phyloP scores from a whole-genome alignment of 1,139 yeast species.

The Kazachstania sp. region DNA sequence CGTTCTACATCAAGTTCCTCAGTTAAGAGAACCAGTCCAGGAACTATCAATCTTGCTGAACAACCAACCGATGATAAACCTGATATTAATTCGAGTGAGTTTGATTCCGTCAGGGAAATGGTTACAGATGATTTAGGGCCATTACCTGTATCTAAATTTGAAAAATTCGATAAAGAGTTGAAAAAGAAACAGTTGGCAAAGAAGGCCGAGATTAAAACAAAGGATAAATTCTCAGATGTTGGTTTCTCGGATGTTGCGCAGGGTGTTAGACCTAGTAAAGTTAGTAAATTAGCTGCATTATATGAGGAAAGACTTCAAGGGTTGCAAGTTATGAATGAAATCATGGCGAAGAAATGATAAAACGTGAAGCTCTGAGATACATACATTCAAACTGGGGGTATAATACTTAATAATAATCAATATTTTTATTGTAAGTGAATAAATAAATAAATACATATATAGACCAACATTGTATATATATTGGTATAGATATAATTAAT shows the following conservation, averaged over 20 bases:
- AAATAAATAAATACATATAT: neutral
- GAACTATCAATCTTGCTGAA: neutral
- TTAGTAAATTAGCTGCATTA: conserved; percentile 45
- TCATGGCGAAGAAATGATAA: conserved; percentile 11
- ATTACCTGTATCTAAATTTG: conserved; percentile 14
- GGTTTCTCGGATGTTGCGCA: conserved; percentile 41
- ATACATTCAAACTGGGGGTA: no score
- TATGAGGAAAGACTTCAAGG: conserved; percentile 52
- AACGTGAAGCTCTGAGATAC: no score
- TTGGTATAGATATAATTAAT: neutral
- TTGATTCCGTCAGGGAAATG: conserved; percentile 17
- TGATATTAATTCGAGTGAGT: conserved; percentile 4
- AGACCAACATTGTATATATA: neutral
- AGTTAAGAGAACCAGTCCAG: neutral
- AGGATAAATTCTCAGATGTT: conserved; percentile 26
- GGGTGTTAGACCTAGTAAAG: conserved; percentile 37
- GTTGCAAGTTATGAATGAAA: conserved; percentile 38
- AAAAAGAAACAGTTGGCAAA: conserved; percentile 19
- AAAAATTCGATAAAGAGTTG: conserved; percentile 27
- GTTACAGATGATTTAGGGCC: conserved; percentile 14
- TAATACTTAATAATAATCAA: neutral
- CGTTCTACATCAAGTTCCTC: neutral
- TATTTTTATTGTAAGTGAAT: neutral
- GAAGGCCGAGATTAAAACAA: conserved; percentile 14
- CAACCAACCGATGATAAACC: neutral